Conservation (phyloP, 164 flowering plant species). For the Amborella trichopoda region DNA sequence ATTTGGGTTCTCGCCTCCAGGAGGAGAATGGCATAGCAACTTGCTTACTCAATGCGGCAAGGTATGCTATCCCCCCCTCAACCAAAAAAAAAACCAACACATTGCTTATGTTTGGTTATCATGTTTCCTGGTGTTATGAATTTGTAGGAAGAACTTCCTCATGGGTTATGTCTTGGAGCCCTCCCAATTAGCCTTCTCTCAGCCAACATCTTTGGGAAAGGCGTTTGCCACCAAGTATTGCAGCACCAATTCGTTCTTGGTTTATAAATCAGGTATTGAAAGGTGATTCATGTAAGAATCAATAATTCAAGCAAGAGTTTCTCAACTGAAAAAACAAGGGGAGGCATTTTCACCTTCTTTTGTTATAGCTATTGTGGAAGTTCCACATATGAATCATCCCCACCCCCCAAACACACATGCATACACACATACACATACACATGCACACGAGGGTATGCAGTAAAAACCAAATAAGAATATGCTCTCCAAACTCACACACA, state of each 20-base stretch:
- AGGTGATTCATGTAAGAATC: too few species aligned
- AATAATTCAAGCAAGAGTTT: too few species aligned
- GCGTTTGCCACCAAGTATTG: constrained; percentile 49
- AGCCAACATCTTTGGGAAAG: constrained; percentile 62
- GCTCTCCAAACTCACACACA: too few species aligned
- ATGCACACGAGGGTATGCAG: too few species aligned
- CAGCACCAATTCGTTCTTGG: constrained; percentile 39
- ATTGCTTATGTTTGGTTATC: too few species aligned
- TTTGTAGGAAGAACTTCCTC: constrained; percentile 56
- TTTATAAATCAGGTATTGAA: constrained; percentile 39
- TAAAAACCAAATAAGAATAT: too few species aligned
- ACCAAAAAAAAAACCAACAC: background rate
- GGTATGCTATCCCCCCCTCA: constrained; percentile 22
- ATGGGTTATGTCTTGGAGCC: constrained; percentile 30
- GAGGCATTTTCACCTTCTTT: too few species aligned
- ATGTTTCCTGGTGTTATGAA: background rate
- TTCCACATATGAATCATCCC: too few species aligned
- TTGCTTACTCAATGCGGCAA: constrained; percentile 52
- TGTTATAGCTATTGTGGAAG: too few species aligned
- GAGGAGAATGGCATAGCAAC: constrained; percentile 66
- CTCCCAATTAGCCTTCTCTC: constrained; percentile 64
- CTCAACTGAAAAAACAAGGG: too few species aligned
- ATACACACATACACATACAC: too few species aligned
- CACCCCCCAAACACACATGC: too few species aligned
- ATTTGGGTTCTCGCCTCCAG: constrained; percentile 65